Percentiles rank a stretch among this genome's conserved stretches.
Evolutionary conservation across 441 rosid genomes (phyloP).

Genomic region (Jatropha multifida): DNA sequence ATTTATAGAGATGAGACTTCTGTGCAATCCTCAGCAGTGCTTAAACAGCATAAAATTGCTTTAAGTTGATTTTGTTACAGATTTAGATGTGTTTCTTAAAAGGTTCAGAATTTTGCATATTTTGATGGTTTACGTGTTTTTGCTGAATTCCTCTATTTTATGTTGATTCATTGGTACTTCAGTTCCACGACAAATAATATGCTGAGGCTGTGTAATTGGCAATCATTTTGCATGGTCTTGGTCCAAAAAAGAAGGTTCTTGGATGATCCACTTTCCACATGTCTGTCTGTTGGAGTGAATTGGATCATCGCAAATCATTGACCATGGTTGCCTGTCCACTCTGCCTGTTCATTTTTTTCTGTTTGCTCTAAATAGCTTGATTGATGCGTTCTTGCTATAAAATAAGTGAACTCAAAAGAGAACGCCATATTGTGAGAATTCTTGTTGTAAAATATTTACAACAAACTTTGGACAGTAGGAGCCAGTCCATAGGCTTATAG

Average conservation of each 20-base stretch:
- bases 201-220: too few relatives aligned
- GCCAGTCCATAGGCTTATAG: neutral
- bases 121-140: neutral
- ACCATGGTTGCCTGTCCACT: too few relatives aligned
- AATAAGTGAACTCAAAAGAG: neutral
- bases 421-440: neutral
- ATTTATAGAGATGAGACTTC: neutral
- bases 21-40: neutral
- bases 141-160: too few relatives aligned
- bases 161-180: too few relatives aligned
- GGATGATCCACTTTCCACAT: too few relatives aligned
- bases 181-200: too few relatives aligned
- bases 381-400: neutral
- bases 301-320: too few relatives aligned
- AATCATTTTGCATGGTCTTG: too few relatives aligned
- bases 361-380: neutral
- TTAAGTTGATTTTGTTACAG: neutral
- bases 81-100: neutral
- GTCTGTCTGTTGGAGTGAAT: too few relatives aligned
- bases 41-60: neutral
- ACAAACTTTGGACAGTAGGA: too few relatives aligned
- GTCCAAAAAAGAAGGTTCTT: too few relatives aligned
- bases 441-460: neutral
- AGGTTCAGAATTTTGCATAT: neutral
- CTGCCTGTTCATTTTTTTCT: neutral